These are phyloP conservation scores for Ophiostoma sp. DNA, from an alignment of 2,329 filamentous ascomycete species.

Conservation along the genomic window DNA sequence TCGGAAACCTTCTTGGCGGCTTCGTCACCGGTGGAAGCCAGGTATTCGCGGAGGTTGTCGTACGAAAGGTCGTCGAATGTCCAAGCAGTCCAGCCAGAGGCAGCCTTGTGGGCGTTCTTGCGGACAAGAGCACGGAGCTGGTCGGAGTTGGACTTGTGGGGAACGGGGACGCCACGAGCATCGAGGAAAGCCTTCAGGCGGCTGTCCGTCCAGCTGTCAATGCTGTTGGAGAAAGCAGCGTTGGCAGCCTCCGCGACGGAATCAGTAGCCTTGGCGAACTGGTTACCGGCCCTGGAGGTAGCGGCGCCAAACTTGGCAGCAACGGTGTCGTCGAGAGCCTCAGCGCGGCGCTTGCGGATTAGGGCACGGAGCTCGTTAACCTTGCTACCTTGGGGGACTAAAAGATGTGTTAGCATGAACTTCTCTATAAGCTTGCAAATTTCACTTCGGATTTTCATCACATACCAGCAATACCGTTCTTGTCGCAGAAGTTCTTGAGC, in stretches of 20 bases:
- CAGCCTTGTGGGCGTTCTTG: slow-evolving; percentile 69
- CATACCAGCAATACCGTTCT: slow-evolving; percentile 69
- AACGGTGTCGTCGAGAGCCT: slow-evolving; percentile 66
- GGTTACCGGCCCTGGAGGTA: slow-evolving; percentile 72
- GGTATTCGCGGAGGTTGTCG: slow-evolving; percentile 66
- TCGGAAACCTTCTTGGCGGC: slow-evolving; percentile 60
- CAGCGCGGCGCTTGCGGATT: slow-evolving; percentile 80
- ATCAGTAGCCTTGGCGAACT: slow-evolving; percentile 75
- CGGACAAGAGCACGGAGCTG: slow-evolving; percentile 75
- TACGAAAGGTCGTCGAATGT: slow-evolving; percentile 76
- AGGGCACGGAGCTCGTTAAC: slow-evolving; percentile 86
- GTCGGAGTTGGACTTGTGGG: slow-evolving; percentile 69
- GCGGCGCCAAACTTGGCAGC: slow-evolving; percentile 66
- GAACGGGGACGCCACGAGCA: slow-evolving; percentile 72
- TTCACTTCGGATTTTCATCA: neutral
- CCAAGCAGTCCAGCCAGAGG: slow-evolving; percentile 69
- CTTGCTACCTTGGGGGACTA: slow-evolving; percentile 89
- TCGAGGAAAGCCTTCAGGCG: slow-evolving; percentile 78
- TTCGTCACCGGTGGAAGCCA: slow-evolving; percentile 53
- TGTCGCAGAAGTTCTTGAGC: slow-evolving; percentile 90
- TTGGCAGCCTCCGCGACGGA: slow-evolving; percentile 61
- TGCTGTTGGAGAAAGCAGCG: slow-evolving; percentile 65
- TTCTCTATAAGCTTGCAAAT: neutral
- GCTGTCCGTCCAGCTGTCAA: slow-evolving; percentile 69
- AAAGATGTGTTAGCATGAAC: neutral